phyloP scores from a whole-genome alignment of 2,329 filamentous ascomycete species.

The Stachybotrys chartarum region DNA sequence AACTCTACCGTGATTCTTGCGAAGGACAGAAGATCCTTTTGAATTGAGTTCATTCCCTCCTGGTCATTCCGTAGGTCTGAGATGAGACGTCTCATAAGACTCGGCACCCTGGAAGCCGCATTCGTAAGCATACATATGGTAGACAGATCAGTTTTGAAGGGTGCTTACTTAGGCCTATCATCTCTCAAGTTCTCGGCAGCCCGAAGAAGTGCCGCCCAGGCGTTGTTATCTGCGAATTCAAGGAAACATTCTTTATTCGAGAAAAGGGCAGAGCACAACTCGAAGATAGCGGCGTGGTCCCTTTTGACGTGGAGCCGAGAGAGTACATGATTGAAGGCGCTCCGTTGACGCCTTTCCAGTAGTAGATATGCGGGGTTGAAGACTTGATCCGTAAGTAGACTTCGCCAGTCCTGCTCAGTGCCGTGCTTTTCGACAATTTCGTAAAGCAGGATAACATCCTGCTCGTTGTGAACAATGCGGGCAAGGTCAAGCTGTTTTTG shows the following conservation, averaged over 20 bases:
- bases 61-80: too few species aligned
- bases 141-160: too few species aligned
- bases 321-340: constrained; percentile 35
- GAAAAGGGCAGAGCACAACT: too few species aligned
- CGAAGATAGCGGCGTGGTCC: constrained; percentile 8
- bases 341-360: constrained; percentile 32
- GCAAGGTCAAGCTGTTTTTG: constrained; percentile 11
- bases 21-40: too few species aligned
- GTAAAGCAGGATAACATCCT: constrained; percentile 44
- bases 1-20: too few species aligned
- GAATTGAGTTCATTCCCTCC: too few species aligned
- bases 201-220: background rate
- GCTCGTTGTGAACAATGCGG: constrained; percentile 34
- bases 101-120: too few species aligned
- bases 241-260: constrained; percentile 33
- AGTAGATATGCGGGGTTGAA: constrained; percentile 37
- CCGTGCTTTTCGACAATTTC: constrained; percentile 37
- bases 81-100: too few species aligned
- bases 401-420: constrained; percentile 30
- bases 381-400: constrained; percentile 27
- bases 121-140: too few species aligned
- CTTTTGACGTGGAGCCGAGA: constrained; percentile 26
- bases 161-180: too few species aligned
- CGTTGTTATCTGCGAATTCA: constrained; percentile 32
- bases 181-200: too few species aligned